Evolutionary conservation across 805 yeast genomes (phyloP).

Genomic region (Kurtzmaniella fragi): DNA sequence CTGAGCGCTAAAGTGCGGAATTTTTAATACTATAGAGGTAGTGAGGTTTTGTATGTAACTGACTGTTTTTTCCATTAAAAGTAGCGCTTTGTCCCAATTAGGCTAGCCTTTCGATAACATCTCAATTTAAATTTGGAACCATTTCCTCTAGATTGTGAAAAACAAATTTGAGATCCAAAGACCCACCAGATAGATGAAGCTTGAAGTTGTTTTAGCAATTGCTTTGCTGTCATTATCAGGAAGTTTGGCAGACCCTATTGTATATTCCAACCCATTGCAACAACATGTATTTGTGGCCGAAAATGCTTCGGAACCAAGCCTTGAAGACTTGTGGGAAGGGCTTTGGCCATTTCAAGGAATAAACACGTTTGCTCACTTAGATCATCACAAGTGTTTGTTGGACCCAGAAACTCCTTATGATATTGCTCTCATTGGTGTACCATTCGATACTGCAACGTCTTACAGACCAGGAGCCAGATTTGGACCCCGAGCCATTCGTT

Average conservation of each 20-base stretch:
- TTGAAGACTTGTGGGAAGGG: conserved; percentile 66
- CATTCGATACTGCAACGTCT: conserved; percentile 78
- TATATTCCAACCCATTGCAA: background rate
- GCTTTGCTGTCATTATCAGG: too few species aligned
- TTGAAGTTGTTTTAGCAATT: too few species aligned
- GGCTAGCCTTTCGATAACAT: background rate
- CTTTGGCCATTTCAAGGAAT: conserved; percentile 71
- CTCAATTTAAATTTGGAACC: background rate
- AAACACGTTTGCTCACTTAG: conserved; percentile 71
- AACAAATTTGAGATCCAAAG: too few species aligned
- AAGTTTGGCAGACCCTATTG: background rate
- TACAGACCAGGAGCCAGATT: conserved; percentile 80
- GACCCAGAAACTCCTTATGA: conserved; percentile 49
- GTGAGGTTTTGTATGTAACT: too few species aligned
- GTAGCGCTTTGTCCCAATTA: background rate
- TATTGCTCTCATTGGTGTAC: conserved; percentile 72
- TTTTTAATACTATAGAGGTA: background rate
- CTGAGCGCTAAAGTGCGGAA: too few species aligned
- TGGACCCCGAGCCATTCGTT: conserved; percentile 70
- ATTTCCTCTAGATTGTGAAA: background rate
- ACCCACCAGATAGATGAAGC: too few species aligned
- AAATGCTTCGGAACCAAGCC: conserved; percentile 21
- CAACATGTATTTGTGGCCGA: background rate
- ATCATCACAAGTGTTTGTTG: conserved; percentile 52
- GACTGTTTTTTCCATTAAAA: too few species aligned